Evolutionary conservation across 345 rosid species (phyloP).

Genomic region (Eucalyptus tenuipes): DNA sequence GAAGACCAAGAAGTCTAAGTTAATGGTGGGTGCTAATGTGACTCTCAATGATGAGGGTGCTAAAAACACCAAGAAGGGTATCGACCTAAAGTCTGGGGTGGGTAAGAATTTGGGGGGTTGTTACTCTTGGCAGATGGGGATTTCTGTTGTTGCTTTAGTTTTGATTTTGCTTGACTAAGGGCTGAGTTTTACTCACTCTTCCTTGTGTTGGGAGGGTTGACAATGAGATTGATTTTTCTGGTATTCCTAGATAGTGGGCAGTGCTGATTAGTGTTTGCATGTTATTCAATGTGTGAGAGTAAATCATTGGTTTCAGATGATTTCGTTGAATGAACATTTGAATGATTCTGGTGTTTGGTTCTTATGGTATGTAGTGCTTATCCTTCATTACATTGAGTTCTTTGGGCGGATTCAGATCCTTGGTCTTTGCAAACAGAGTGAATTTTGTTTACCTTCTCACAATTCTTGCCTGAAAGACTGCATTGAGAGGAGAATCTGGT

Average conservation of each 20-base stretch:
- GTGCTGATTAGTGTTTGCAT: not conserved
- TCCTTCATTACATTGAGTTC: not conserved
- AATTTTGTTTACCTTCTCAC: not conserved
- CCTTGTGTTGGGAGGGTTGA: not conserved
- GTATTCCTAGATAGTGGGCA: not conserved
- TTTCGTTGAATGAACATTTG: not conserved
- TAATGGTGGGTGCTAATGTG: constrained; percentile 42
- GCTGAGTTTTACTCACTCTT: not conserved
- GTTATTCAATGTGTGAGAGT: not conserved
- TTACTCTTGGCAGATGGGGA: not conserved
- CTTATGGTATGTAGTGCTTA: not conserved
- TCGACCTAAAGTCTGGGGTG: constrained; percentile 38
- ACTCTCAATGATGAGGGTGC: constrained; percentile 27
- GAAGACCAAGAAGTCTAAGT: constrained; percentile 34
- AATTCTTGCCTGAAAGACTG: not conserved
- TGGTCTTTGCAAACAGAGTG: not conserved
- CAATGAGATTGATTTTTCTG: not conserved
- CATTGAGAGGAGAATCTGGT: not conserved
- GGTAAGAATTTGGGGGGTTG: not conserved
- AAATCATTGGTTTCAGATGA: not conserved
- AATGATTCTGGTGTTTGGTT: not conserved
- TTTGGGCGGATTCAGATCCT: not conserved
- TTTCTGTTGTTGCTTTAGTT: not conserved
- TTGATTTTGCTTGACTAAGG: not conserved
- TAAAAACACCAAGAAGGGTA: constrained; percentile 2